Evolutionary conservation across 148 eudicot genomes (phyloP).

Genomic region (Cornus controversa): DNA sequence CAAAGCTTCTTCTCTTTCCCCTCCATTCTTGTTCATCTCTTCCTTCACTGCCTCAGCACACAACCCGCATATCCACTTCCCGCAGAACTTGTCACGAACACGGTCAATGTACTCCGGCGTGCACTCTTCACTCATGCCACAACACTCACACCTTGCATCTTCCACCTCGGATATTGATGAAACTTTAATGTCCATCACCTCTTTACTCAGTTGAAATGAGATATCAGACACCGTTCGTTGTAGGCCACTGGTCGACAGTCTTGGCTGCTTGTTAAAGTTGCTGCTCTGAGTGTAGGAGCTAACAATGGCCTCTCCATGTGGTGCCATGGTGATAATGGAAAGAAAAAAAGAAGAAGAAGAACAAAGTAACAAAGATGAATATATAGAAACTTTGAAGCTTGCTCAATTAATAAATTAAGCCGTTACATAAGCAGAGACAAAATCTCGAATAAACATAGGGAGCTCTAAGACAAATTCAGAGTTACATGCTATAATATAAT

Average conservation of each 20-base stretch:
- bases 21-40: slow-evolving; percentile 68
- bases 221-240: slow-evolving; percentile 67
- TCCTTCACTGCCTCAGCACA: slow-evolving; percentile 66
- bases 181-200: slow-evolving; percentile 25
- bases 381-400: too few relatives aligned
- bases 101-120: slow-evolving; percentile 58
- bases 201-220: slow-evolving; percentile 51
- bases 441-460: too few relatives aligned
- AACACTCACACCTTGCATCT: slow-evolving; percentile 82
- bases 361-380: too few relatives aligned
- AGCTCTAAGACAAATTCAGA: too few relatives aligned
- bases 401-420: too few relatives aligned
- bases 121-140: slow-evolving; percentile 85
- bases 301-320: slow-evolving; percentile 50
- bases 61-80: slow-evolving; percentile 73
- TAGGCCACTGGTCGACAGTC: slow-evolving; percentile 35
- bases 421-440: too few relatives aligned
- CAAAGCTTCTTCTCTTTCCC: slow-evolving; percentile 52
- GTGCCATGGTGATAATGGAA: slow-evolving; percentile 46
- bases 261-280: slow-evolving; percentile 21
- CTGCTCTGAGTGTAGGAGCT: slow-evolving; percentile 19
- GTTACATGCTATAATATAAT: too few relatives aligned
- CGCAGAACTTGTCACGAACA: slow-evolving; percentile 46
- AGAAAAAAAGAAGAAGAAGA: too few relatives aligned
- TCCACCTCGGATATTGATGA: slow-evolving; percentile 63